Conservation (phyloP, 208 protist species). For the Plasmodiophora brassicae region DNA sequence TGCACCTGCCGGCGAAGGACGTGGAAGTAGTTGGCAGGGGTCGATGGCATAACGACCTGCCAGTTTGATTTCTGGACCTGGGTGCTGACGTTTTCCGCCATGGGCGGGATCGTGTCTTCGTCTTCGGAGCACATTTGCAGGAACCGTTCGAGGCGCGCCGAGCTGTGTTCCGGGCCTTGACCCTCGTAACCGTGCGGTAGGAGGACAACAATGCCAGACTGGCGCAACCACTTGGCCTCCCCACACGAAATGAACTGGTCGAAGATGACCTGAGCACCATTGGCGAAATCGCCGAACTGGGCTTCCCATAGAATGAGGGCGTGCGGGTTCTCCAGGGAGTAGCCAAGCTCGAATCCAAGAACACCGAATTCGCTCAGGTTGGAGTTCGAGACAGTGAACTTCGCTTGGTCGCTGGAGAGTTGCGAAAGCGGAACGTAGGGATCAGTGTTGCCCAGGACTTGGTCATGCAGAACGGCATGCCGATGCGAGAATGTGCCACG, state of each 20-base stretch:
- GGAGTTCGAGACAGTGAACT: conserved; percentile 82
- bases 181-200: conserved; percentile 97
- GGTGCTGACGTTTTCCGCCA: conserved; percentile 4
- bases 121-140: conserved; percentile 90
- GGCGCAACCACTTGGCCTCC: conserved; percentile 95
- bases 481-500: conserved; percentile 92
- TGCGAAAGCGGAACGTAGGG: not conserved
- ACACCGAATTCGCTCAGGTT: conserved; percentile 90
- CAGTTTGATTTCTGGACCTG: conserved; percentile 66
- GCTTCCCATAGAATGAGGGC: conserved; percentile 94
- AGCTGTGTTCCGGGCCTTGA: conserved; percentile 82
- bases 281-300: conserved; percentile 97
- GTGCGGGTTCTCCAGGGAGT: conserved; percentile 78
- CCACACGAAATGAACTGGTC: conserved; percentile 81
- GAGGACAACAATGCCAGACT: conserved; percentile 85
- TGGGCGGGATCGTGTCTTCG: conserved; percentile 55
- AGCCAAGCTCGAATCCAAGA: conserved; percentile 86
- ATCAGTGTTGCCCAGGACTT: conserved; percentile 50
- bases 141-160: conserved; percentile 89
- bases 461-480: conserved; percentile 89
- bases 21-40: conserved; percentile 98
- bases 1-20: conserved; percentile 89
- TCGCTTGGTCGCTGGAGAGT: conserved; percentile 58
- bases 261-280: conserved; percentile 91
- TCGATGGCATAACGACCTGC: conserved; percentile 79